Evolutionary conservation across 2,329 filamentous ascomycete genomes (phyloP), one percentile per base, ranked within the genome.

Genomic region (Aureobasidium zeae): DNA sequence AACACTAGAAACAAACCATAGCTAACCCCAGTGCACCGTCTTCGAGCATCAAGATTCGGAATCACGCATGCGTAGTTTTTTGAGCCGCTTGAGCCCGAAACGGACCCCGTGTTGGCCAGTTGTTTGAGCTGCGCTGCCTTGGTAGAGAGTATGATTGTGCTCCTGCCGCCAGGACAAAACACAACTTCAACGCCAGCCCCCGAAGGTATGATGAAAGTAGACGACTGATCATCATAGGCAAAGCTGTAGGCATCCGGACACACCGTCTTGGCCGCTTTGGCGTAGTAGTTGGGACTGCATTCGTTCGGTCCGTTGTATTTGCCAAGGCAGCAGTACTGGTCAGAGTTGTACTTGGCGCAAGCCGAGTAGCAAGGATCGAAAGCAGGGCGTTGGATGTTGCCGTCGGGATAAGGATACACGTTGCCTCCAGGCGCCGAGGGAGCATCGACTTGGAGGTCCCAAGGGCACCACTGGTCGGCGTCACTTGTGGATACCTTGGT

Each of bases 241-340:
- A 76, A 93, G 55, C 81, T 86, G 64, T 91, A 93, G 2, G 85
- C 85, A 62, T 93, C 86, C 1, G 86, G 85, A 57, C 86, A 93
- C 10, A 89, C 72, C 3, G 64, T 65, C 66, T 93, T 91, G 42
- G 83, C 82, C 9, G 70, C 69, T 47, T 68, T 74, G 51, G 79
- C 79, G 64, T 88, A 91, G 29, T 74, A 63, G 38, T 78, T 78
- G 2, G 81, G 78, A 47, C 70, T 67, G 65, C 85, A 91, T 36
- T 69, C 68, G 17, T 71, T 67, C 2, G 81, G 73, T 28, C 72
- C 71, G 55, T 80, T 70, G 62, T 81, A 83, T 10, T 72, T 61
- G 32, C 83, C 84, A 12, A 79, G 79, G 61, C 86, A 91, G 65
- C 86, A 93, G 59, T 89, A 83, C 52, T 71, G 63, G 17, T 80